Conservation (phyloP, 257 asterid genomes). For the Nicotiana tomentosiformis region DNA sequence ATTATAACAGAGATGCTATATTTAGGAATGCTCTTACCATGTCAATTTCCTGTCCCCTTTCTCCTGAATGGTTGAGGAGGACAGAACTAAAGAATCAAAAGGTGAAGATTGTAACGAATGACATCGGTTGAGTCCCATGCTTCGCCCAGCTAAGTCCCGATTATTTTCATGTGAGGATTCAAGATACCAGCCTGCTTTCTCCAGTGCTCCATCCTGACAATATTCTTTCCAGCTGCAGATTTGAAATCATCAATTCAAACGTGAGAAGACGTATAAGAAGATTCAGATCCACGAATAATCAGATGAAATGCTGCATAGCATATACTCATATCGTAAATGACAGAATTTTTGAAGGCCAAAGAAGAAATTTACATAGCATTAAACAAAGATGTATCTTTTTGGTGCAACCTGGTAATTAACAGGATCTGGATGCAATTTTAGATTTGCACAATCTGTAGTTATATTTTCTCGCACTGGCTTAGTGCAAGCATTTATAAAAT, state of each 20-base stretch:
- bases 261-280: background rate
- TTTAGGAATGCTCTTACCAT: slow-evolving; percentile 30
- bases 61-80: slow-evolving; percentile 24
- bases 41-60: slow-evolving; percentile 9
- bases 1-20: background rate
- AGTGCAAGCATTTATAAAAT: too few species aligned
- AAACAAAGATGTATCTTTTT: too few species aligned
- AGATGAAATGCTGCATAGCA: background rate
- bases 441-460: too few species aligned
- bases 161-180: slow-evolving; percentile 32
- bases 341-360: too few species aligned
- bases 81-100: slow-evolving; percentile 16
- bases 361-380: too few species aligned
- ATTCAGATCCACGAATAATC: background rate
- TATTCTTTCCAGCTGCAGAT: slow-evolving; percentile 75
- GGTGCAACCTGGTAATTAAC: too few species aligned
- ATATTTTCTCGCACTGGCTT: too few species aligned
- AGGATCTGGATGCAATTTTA: too few species aligned
- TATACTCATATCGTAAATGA: background rate
- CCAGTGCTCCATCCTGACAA: slow-evolving; percentile 68
- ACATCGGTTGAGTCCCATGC: slow-evolving; percentile 13
- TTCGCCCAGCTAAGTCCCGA: slow-evolving; percentile 17
- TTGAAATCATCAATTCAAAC: slow-evolving; percentile 4
- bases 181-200: slow-evolving; percentile 69
- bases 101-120: slow-evolving; percentile 15